A percentile compares a stretch with the other conserved stretches of the same genome.
Evolutionary conservation across 2,329 filamentous ascomycete genomes (phyloP).

Genomic region (Spiromastix sp.): DNA sequence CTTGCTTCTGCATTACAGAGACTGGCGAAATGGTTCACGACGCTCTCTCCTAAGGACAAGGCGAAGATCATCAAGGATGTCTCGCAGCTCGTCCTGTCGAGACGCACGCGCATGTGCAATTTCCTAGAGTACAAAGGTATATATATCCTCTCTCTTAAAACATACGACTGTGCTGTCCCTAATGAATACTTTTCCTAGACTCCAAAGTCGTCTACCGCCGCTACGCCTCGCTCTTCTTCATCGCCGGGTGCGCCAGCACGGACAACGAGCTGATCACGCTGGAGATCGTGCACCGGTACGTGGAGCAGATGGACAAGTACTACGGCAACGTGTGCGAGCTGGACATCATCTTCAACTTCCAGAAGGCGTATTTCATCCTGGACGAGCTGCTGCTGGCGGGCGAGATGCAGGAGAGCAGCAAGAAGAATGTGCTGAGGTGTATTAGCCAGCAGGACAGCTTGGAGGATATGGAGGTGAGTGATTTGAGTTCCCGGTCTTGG

Average conservation of each 20-base stretch:
- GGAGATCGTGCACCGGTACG: constrained; percentile 97
- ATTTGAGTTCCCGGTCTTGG: neutral
- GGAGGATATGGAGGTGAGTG: constrained; percentile 97
- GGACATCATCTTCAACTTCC: constrained; percentile 99
- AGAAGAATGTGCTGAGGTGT: constrained; percentile 94
- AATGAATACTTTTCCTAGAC: constrained; percentile 45
- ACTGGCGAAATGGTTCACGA: constrained; percentile 98
- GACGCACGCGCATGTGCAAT: constrained; percentile 98
- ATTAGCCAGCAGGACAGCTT: constrained; percentile 96
- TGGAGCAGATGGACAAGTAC: constrained; percentile 99
- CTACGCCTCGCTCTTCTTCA: constrained; percentile 98
- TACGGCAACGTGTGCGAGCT: constrained; percentile 99
- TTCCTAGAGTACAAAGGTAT: constrained; percentile 98
- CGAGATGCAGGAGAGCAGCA: constrained; percentile 97
- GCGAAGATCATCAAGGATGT: constrained; percentile 99
- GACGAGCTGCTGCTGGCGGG: constrained; percentile 92
- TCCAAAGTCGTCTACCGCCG: constrained; percentile 98
- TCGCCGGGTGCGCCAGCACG: constrained; percentile 89
- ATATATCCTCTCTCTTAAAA: constrained; percentile 4
- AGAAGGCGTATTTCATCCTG: constrained; percentile 98
- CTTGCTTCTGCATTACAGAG: constrained; percentile 48
- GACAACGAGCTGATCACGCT: constrained; percentile 98
- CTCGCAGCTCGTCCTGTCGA: constrained; percentile 88
- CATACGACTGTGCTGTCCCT: neutral
- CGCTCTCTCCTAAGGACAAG: constrained; percentile 93